Evolutionary conservation across 2,329 filamentous ascomycete species (phyloP), one percentile per base, ranked within the genome.

Genomic region (Daldinia sp.): DNA sequence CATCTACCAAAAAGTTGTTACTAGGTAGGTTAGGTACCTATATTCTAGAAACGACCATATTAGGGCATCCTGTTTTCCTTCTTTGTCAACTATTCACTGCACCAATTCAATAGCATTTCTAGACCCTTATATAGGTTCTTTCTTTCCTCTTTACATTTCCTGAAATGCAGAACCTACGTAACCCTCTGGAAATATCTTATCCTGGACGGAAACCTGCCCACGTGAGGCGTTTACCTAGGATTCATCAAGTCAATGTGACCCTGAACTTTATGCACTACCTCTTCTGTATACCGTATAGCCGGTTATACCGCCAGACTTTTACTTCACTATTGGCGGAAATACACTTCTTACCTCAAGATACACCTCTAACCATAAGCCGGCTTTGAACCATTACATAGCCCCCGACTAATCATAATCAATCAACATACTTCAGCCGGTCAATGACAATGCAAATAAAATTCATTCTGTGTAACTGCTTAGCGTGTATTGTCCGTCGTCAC

Each of bases 381-480:
- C 13, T 27, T 7, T 13, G 25, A 30, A 48, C 13, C 13, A 48
- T 21, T 21, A 15, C 6, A 6, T 2, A 17, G 23, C 43, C 27
- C 15, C 19, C n/a, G n/a, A n/a, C n/a, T n/a, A n/a, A 32, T 25
- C 5, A n/a, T 10, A 34, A 10, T 19, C n/a, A 35, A 29, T 27
- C 45, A 13, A 25, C 27, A 4, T 13, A 29, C 27, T 5, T 6
- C 6, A 30, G 13, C 2, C 15, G 7, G 8, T 13, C 30, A 15
- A 49, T 35, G 35, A 34, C 49, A 56, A 61, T 45, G 58, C 35
- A 66, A 63, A 62, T 57, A 52, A 59, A 65, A 61, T 59, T 65
- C 68, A 70, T 68, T 67, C 64, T 68, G 66, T 70, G 56, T 69
- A 71, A 71, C 69, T 74, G 72, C 67, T 68, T 73, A 72, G 61